Base-by-base conservation (phyloP, 768 basidiomycete genomes). In the Inosperma sp. region DNA sequence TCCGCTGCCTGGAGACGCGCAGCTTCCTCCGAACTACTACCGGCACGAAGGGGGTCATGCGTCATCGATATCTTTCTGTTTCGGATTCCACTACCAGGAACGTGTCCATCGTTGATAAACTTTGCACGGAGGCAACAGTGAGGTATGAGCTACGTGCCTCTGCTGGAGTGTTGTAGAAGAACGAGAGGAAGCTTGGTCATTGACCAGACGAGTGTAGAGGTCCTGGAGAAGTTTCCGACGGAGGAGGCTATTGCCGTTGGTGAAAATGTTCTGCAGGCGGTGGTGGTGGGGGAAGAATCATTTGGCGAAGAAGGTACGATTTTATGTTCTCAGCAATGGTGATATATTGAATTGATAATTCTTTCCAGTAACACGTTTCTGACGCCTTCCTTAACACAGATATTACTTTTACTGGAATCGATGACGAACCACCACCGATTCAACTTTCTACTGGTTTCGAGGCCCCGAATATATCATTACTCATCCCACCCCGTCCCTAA, bases 41-140 rank as follows among this genome's bases (percentile, higher is more conserved):
- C 81, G 51, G 90, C 88, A 6, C 80, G 84, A n/a, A 79, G 81
- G 35, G 89, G 89, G 0, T 71, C n/a, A n/a, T n/a, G n/a, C n/a
- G n/a, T n/a, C n/a, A n/a, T 75, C 29, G 86, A 88, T 0, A 86
- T 84, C 0, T 93, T 92, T 68, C 74, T 88, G 43, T 92, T 91
- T 65, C 80, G 77, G n/a, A 78, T 92, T 42, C 84, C 84, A 7
- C 57, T 90, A 4, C 88, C 88, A 3, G 53, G 68, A 5, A 74
- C 82, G 1, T 81, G 82, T 1, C 89, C 89, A 0, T 77, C 85
- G 0, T 81, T 87, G 0, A 82, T 90, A 51, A 73, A n/a, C 52
- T 90, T 92, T 53, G 86, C 83, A 9, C 74, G 76, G 4, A 82
- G 82, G 90, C 87, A 0, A 72, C 70, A 33, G 78, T 90, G 6